Evolutionary conservation across 768 basidiomycete genomes (phyloP), one percentile per base, ranked within the genome.

Genomic region (Naematelia encephala): DNA sequence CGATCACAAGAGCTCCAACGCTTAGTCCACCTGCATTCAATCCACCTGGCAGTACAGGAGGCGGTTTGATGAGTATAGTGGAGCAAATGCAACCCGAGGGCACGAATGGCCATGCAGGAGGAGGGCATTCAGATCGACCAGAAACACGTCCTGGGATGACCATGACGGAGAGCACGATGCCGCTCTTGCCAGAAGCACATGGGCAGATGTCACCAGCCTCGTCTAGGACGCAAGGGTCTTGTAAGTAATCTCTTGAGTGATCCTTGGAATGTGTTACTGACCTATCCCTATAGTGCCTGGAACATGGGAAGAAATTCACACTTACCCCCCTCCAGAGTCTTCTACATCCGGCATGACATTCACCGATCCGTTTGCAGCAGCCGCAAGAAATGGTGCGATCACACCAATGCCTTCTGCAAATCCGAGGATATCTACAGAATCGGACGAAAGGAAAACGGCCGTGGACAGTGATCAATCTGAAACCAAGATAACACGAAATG

Each of bases 131-230:
- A 16, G 34, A 39, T 39, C 34, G 34, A 39, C 34, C 34, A 39
- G 34, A 39, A 8, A 39, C 16, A 39, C 34, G 67, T 54, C 67
- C 67, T 21, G 54, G 44, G 29, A 68, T 68, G 12, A 52, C 39
- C 1, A 55, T 57, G 23, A 68, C 67, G 2, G 67, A 68, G 12
- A 59, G 54, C 8, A 56, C 64, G 5, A 27, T 62, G 27, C 64
- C 66, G n/a, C 51, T 70, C 1, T 46, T 70, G 11, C 57, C 63
- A n/a, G 49, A 63, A 26, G 53, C 64, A 19, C 62, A 62, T 19
- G 51, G 52, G 26, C 23, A 52, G 34, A 39, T 16, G 16, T 39
- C 34, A 16, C 34, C 34, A 8, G 16, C 16, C 34, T 39, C 34
- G 16, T 16, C 16, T 8, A 39, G 46, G 4, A 48, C 46, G n/a